Conservation (phyloP, 306 rosid genomes). For the Prunus mira region DNA sequence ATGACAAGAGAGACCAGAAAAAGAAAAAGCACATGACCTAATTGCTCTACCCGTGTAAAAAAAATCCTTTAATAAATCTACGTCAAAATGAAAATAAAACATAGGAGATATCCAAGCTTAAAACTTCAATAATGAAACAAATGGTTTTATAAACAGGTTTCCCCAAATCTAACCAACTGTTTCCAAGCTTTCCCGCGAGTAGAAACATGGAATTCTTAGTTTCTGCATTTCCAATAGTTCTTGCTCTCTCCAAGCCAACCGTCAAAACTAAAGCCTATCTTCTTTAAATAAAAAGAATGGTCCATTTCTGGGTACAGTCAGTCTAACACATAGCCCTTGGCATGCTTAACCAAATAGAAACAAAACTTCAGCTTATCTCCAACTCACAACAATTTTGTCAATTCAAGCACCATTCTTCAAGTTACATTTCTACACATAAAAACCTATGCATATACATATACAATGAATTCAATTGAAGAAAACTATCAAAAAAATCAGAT, state of each 20-base stretch:
- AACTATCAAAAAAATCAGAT: no score
- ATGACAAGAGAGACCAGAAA: background rate
- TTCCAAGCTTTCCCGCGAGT: background rate
- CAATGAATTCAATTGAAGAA: background rate
- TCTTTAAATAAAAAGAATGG: background rate
- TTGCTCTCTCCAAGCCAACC: background rate
- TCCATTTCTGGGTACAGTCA: background rate
- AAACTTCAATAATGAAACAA: background rate
- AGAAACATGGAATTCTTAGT: background rate
- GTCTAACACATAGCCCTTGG: background rate
- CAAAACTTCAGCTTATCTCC: background rate
- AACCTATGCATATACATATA: no score
- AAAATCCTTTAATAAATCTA: background rate
- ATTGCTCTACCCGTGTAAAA: background rate
- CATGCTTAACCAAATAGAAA: background rate
- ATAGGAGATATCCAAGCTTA: background rate
- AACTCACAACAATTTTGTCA: conserved; percentile 12
- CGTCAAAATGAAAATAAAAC: background rate
- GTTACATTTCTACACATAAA: no score
- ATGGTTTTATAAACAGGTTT: background rate
- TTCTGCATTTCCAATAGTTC: background rate
- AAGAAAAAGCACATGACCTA: background rate
- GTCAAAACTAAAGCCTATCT: background rate
- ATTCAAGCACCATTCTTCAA: conserved; percentile 7
- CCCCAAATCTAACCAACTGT: background rate